Base-by-base conservation (phyloP, 1,139 yeast genomes). In the Candida glucosophila region DNA sequence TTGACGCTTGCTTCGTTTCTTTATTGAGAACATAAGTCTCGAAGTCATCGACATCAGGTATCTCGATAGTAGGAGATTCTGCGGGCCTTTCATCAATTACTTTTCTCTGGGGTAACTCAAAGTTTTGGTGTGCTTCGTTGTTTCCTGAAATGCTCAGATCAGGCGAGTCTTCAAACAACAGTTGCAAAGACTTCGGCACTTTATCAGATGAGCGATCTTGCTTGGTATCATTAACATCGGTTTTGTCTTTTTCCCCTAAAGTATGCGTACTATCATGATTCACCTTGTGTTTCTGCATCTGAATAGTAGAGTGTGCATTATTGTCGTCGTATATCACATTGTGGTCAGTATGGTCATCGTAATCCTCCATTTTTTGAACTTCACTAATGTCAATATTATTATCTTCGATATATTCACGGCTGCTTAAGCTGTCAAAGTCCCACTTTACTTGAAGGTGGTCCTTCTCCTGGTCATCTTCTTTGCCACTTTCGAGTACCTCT, bases 341-440 rank as follows among this genome's bases (percentile, higher is more conserved):
- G 23, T 51, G 58, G 8, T 57, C 70, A 4, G 61, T 53, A 25
- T 58, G 47, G 24, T 59, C 60, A 31, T 46, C 36, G 15, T 42
- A 42, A 5, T 58, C 63, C 24, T 61, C 64, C 16, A 70, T 70
- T 8, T n/a, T 8, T 16, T 8, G 8, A n/a, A 12, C 21, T 23
- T 64, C 64, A 26, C 59, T 67, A 17, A 70, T 38, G 34, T 70
- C 67, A 26, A 73, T 69, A 28, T 74, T 79, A 46, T 74, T 76
- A 29, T 79, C 85, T 27, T 75, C 54, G 29, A 80, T 77, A 43
- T 78, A 79, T 37, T 79, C 88, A 20, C 73, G 67, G 25, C 82
- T 71, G 42, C 79, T 76, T 31, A 80, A 53, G 1, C 90, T 78
- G 47, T 81, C 92, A 41, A 82, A 82, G 52, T 81, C 93, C 93